These are phyloP conservation scores for Tetrahymena borealis DNA, from an alignment of 73 alveolate genomes.

Conservation along the genomic window DNA sequence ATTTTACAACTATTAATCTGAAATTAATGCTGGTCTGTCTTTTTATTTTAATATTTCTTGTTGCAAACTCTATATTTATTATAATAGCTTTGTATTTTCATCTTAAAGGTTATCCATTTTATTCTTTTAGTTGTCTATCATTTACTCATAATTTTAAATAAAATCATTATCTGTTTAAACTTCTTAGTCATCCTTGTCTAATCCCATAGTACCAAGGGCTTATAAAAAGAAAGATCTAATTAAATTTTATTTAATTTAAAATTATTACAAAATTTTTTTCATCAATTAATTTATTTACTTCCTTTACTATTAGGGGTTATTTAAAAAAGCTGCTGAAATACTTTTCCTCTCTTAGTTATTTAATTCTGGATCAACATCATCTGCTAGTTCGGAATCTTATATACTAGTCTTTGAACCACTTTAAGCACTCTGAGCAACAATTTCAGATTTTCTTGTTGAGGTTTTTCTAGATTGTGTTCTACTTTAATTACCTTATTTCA, in stretches of 20 bases:
- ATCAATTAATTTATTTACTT: neutral
- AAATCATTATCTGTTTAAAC: neutral
- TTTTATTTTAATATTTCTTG: neutral
- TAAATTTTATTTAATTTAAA: neutral
- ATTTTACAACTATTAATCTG: neutral
- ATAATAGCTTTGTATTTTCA: neutral
- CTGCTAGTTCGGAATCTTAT: neutral
- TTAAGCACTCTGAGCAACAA: neutral
- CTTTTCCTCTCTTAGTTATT: neutral
- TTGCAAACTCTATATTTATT: neutral
- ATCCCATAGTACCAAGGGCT: neutral
- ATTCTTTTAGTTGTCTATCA: neutral
- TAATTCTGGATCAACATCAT: neutral
- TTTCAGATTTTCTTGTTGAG: neutral
- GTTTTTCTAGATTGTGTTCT: neutral
- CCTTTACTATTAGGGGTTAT: neutral
- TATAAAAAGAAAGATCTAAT: neutral
- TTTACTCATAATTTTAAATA: neutral
- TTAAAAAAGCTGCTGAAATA: neutral
- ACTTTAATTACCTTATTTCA: neutral
- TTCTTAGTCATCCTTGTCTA: neutral
- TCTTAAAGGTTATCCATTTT: neutral
- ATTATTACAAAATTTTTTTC: neutral
- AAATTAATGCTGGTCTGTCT: neutral
- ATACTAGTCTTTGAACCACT: neutral